phyloP scores from a whole-genome alignment of 148 eudicot genomes.

The Nyssa sinensis region DNA sequence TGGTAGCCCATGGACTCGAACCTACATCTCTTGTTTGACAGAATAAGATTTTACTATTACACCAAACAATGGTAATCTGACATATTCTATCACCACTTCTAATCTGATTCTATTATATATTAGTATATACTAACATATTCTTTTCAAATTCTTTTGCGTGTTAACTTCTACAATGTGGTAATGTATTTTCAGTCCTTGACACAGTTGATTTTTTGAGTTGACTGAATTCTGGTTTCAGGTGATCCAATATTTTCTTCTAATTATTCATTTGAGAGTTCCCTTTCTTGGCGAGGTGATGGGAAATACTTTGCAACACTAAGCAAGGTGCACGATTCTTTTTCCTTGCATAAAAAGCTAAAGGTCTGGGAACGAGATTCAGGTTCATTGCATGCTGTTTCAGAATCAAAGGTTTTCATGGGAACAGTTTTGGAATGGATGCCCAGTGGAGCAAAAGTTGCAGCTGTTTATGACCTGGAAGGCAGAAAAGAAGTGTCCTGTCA shows the following conservation, averaged over 20 bases:
- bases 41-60: no score
- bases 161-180: background rate
- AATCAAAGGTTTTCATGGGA: conserved; percentile 55
- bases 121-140: background rate
- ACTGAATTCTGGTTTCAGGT: conserved; percentile 43
- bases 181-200: background rate
- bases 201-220: background rate
- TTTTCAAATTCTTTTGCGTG: background rate
- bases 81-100: background rate
- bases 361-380: conserved; percentile 97
- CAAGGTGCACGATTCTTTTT: conserved; percentile 38
- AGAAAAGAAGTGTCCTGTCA: conserved; percentile 53
- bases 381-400: conserved; percentile 69
- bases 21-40: no score
- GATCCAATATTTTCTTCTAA: conserved; percentile 28
- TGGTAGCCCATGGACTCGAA: no score
- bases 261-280: conserved; percentile 39
- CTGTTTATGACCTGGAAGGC: conserved; percentile 51
- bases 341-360: conserved; percentile 59
- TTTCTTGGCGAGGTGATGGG: conserved; percentile 97
- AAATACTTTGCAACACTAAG: conserved; percentile 85
- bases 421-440: conserved; percentile 88
- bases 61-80: no score
- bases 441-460: conserved; percentile 85
- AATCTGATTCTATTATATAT: background rate